A percentile compares a stretch with the other conserved stretches of the same genome.
phyloP scores from a whole-genome alignment of 345 rosid species.

The Garcia nutans region DNA sequence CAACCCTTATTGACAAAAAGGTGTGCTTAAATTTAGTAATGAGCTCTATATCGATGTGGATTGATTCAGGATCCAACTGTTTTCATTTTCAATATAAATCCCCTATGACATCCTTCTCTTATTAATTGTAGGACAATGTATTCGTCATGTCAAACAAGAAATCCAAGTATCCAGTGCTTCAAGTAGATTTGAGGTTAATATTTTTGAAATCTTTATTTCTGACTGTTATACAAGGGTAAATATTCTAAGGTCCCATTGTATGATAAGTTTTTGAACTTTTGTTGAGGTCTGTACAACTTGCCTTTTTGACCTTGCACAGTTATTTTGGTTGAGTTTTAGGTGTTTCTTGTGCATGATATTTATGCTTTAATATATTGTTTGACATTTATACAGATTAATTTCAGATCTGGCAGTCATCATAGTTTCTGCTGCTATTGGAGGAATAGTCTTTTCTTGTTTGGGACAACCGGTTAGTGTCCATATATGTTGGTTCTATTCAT shows the following conservation, averaged over 20 bases:
- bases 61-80: background rate
- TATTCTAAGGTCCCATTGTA: background rate
- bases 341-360: constrained; percentile 15
- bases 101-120: constrained; percentile 5
- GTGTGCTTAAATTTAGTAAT: constrained; percentile 29
- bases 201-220: constrained; percentile 2
- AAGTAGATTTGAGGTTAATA: constrained; percentile 90
- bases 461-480: constrained; percentile 88
- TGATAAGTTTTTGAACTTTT: background rate
- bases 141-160: constrained; percentile 98
- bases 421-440: constrained; percentile 98
- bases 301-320: constrained; percentile 4
- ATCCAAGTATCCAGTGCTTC: constrained; percentile 96
- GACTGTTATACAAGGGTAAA: constrained; percentile 2
- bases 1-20: constrained; percentile 92
- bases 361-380: constrained; percentile 21
- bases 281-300: background rate
- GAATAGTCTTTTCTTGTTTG: constrained; percentile 87
- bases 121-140: constrained; percentile 67
- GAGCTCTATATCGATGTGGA: background rate
- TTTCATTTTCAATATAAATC: background rate
- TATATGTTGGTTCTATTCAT: constrained; percentile 13
- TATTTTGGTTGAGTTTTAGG: constrained; percentile 7
- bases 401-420: constrained; percentile 95
- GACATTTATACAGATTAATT: constrained; percentile 61